Base-by-base conservation (phyloP, 164 flowering plant species). In the Sedum album region DNA sequence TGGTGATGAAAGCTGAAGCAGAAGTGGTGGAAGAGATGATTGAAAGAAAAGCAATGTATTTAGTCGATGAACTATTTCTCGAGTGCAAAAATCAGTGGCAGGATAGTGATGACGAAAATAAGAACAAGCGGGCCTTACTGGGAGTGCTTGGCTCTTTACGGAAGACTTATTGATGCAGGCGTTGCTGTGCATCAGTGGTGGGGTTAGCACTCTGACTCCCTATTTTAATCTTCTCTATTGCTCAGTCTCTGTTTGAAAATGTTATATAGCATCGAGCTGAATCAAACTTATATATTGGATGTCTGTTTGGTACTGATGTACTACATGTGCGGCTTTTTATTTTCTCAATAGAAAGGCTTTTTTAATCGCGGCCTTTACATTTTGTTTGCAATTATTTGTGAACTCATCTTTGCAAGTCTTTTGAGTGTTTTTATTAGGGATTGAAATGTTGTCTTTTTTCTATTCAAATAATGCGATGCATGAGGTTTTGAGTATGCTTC, bases 51-150 rank as follows among this genome's bases (percentile, higher is more conserved):
- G 76, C 79, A 1, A 74, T 80, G 23, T 36, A 72, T 66, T 70
- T 85, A 55, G 82, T 85, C 57, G 89, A 85, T 49, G 89, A 85
- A 67, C 68, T 85, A 70, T 85, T 85, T 57, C 44, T 85, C 38
- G 85, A 80, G 66, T 85, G 89, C 73, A 74, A 75, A 30, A 76
- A 76, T 63, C 73, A 74, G 39, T 73, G 79, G 61, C 78, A 71
- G 28, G 66, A 74, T 17, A 74, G 79, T 36, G 80, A 75, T 66
- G 39, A 76, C 66, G 64, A 79, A 25, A 66, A 66, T 11, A 72
- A 71, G 70, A 74, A 81, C 60, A 78, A 68, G 67, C 87, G 88
- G 75, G 91, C n/a, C 94, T 11, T 89, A 93, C 69, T 91, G 98
- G 97, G n/a, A n/a, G n/a, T n/a, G n/a, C n/a, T n/a, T n/a, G n/a